Percentiles rank a stretch among this genome's conserved stretches.
These are phyloP conservation scores for Diophrys appendiculata DNA, from an alignment of 73 alveolate species.

Conservation along the genomic window DNA sequence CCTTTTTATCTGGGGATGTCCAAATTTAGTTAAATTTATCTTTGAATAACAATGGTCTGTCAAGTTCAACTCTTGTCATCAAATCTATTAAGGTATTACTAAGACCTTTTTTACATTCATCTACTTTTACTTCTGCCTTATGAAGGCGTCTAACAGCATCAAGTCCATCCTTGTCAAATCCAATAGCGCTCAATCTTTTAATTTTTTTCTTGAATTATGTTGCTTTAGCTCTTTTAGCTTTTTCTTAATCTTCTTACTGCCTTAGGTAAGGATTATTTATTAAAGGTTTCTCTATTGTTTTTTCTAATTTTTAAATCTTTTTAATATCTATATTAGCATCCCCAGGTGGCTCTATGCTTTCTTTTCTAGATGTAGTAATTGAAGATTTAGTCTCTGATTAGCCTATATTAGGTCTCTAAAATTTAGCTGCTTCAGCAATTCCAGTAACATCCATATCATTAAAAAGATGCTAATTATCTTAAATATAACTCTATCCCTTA, in stretches of 20 bases:
- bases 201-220: too few relatives aligned
- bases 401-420: neutral
- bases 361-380: neutral
- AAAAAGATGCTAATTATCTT: neutral
- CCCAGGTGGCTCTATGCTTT: neutral
- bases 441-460: neutral
- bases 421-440: neutral
- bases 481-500: neutral
- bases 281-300: neutral
- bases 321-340: neutral
- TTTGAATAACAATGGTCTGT: neutral
- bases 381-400: neutral
- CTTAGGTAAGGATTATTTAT: neutral
- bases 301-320: too few relatives aligned
- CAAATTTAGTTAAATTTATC: neutral
- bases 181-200: neutral
- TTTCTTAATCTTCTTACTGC: neutral
- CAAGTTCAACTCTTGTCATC: neutral
- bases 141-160: neutral
- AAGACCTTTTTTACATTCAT: neutral
- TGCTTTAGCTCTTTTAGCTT: neutral
- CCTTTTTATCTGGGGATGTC: neutral
- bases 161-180: neutral
- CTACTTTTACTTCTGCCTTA: neutral
- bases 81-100: neutral